phyloP scores from a whole-genome alignment of 441 rosid species.

The Rhodomyrtus psidioides region DNA sequence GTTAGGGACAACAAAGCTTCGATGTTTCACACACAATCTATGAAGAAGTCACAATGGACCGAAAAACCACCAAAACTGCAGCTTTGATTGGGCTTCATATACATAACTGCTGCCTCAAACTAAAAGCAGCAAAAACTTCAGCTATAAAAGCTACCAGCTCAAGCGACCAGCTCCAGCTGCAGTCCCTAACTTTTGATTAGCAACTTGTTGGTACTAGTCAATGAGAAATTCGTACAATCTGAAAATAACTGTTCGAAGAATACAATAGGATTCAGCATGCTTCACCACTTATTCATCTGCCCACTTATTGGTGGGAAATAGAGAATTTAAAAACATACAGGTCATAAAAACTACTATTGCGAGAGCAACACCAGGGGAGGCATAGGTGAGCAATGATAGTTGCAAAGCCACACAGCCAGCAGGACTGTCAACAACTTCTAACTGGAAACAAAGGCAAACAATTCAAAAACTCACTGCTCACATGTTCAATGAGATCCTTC shows the following conservation, averaged over 20 bases:
- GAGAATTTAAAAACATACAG: background rate
- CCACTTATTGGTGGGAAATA: background rate
- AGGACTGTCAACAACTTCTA: background rate
- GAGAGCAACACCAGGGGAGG: background rate
- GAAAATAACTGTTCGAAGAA: background rate
- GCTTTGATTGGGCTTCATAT: background rate
- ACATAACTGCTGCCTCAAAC: background rate
- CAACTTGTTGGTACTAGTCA: background rate
- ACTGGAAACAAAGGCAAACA: background rate
- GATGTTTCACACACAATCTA: background rate
- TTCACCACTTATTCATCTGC: background rate
- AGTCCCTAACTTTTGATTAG: background rate
- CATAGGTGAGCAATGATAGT: background rate
- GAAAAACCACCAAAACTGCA: background rate
- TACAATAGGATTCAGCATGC: background rate
- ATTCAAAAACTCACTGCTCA: background rate
- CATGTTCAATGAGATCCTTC: background rate
- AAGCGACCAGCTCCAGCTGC: background rate
- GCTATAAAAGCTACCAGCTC: background rate
- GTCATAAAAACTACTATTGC: background rate
- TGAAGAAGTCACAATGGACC: background rate
- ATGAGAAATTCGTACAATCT: background rate
- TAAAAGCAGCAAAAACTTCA: background rate
- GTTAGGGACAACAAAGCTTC: background rate
- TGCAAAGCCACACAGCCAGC: background rate